phyloP scores from a whole-genome alignment of 306 rosid genomes.

The Citrullus colocynthis region DNA sequence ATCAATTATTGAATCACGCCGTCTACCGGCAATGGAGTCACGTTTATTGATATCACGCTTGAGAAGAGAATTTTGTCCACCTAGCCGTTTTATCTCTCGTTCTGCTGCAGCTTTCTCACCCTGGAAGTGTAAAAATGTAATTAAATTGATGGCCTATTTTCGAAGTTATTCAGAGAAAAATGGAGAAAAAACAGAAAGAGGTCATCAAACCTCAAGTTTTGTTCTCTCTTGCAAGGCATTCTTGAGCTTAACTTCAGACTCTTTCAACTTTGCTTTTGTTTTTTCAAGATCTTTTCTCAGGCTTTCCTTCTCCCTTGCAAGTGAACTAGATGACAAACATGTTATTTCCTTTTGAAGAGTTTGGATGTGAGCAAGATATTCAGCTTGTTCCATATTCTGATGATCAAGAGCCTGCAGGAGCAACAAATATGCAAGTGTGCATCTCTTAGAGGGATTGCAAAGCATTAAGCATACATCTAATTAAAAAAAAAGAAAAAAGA shows the following conservation, averaged over 20 bases:
- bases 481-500: slow-evolving; percentile 1
- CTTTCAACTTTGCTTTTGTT: slow-evolving; percentile 55
- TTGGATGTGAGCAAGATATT: slow-evolving; percentile 45
- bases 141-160: slow-evolving; percentile 1
- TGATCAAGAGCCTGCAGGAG: slow-evolving; percentile 48
- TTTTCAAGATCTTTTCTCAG: slow-evolving; percentile 77
- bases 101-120: slow-evolving; percentile 71
- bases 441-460: neutral
- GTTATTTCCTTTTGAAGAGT: slow-evolving; percentile 56
- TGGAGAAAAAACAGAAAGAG: neutral
- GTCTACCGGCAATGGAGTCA: slow-evolving; percentile 67
- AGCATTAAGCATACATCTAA: neutral
- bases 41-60: slow-evolving; percentile 69
- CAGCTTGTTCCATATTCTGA: slow-evolving; percentile 41
- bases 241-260: slow-evolving; percentile 73
- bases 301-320: slow-evolving; percentile 62
- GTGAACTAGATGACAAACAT: slow-evolving; percentile 45
- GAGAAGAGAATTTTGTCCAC: slow-evolving; percentile 66
- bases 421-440: neutral
- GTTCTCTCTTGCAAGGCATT: slow-evolving; percentile 74
- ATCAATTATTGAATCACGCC: slow-evolving; percentile 51
- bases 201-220: slow-evolving; percentile 58
- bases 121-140: slow-evolving; percentile 25
- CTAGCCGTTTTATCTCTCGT: slow-evolving; percentile 64
- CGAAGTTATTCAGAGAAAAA: neutral